Evolutionary conservation across 192 early-diverging fungal species (phyloP), one percentile per base, ranked within the genome.

Genomic region (Rhizophlyctis rosea): DNA sequence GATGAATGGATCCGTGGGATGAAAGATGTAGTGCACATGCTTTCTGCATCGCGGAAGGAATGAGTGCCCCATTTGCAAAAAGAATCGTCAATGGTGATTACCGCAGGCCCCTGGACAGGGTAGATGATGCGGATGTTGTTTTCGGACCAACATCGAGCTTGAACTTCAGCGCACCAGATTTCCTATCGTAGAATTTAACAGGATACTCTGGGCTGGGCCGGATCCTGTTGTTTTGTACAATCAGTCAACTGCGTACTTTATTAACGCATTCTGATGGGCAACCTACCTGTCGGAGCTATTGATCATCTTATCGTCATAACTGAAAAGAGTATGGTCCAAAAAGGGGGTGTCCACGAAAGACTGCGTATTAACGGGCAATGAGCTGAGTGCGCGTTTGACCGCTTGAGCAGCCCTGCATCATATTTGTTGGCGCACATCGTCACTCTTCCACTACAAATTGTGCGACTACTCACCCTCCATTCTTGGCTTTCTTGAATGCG

Each of bases 1-100:
- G 16, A 86, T 75, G 60, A 90, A 86, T 2, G 89, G 89, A 29
- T 85, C 79, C 3, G 67, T 75, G 9, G 89, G 89, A 66, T 90
- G 89, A 35, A 89, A 78, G 27, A 87, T 76, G 67, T 81, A 89
- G 23, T 65, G 61, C 4, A 76, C 81, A 50, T 80, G 81, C 1
- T 76, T 61, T 60, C 85, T 86, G 28, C 29, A 56, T 31, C 13
- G 48, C 16, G 47, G 34, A 56, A 62, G 30, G 16, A 69, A 55
- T 66, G 39, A 49, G 13, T 13, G 39, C 39, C 7, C 39, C 39
- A 18, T 44, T 18, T 13, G 65, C n/a, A 25, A n/a, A 63, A 57
- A 13, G 21, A 30, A 2, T 25, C 25, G 35, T 18, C 52, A 11
- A 28, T 18, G 4, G 51, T 5, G 2, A 29, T 65, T 70, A 30